Evolutionary conservation across 2,329 filamentous ascomycete species (phyloP).

Genomic region (Talaromyces pinophilus): DNA sequence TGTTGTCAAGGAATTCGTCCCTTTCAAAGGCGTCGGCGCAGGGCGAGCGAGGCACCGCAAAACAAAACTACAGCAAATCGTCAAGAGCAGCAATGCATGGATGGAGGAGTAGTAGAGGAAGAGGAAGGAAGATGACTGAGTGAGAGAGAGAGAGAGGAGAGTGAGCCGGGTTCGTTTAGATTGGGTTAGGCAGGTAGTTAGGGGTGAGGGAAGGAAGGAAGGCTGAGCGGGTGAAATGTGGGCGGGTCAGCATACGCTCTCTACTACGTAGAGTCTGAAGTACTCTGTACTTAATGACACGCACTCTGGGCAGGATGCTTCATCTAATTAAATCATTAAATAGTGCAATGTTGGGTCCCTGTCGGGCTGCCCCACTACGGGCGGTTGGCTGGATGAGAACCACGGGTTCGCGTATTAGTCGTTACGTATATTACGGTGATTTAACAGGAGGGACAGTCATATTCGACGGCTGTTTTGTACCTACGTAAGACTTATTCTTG

Average conservation of each 20-base stretch:
- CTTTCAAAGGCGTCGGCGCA: slow-evolving; percentile 32
- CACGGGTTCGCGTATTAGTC: slow-evolving; percentile 6
- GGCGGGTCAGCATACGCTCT: slow-evolving; percentile 9
- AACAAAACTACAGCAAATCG: slow-evolving; percentile 32
- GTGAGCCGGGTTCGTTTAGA: neutral
- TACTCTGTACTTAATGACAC: slow-evolving; percentile 9
- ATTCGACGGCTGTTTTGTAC: neutral
- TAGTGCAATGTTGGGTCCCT: slow-evolving; percentile 17
- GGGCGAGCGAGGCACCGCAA: slow-evolving; percentile 31
- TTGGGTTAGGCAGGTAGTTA: slow-evolving; percentile 12
- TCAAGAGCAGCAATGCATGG: slow-evolving; percentile 28
- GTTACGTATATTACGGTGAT: slow-evolving; percentile 5
- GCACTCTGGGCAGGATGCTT: slow-evolving; percentile 14
- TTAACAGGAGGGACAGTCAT: neutral
- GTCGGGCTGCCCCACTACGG: slow-evolving; percentile 20
- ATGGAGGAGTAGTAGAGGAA: slow-evolving; percentile 22
- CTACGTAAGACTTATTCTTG: neutral
- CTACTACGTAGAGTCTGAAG: neutral
- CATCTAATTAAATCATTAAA: slow-evolving; percentile 14
- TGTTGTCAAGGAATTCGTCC: slow-evolving; percentile 29
- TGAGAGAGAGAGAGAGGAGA: slow-evolving; percentile 24
- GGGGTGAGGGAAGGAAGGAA: slow-evolving; percentile 6
- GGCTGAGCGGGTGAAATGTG: slow-evolving; percentile 14
- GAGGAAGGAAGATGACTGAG: slow-evolving; percentile 20
- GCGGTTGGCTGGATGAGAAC: slow-evolving; percentile 15